Conservation (phyloP, 2,329 filamentous ascomycete genomes). For the Aspergillus fischeri region DNA sequence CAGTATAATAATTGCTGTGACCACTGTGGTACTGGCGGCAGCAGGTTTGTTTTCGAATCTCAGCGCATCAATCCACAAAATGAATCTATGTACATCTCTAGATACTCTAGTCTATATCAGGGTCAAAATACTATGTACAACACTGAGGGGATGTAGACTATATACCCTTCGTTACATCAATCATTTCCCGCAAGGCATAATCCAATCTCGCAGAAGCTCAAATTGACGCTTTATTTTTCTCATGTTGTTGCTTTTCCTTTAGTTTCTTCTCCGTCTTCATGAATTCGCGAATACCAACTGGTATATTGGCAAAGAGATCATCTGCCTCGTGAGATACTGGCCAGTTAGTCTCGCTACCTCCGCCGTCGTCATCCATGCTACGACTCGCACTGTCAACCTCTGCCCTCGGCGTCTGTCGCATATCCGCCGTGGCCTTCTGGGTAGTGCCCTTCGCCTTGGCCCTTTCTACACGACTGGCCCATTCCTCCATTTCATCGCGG, state of each 20-base stretch:
- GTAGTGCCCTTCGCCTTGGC: conserved; percentile 47
- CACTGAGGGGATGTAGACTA: neutral
- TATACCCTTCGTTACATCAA: neutral
- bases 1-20: neutral
- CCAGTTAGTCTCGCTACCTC: conserved; percentile 70
- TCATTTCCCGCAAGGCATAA: neutral
- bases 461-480: conserved; percentile 63
- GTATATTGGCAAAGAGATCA: conserved; percentile 73
- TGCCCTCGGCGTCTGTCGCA: conserved; percentile 29
- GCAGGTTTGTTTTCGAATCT: neutral
- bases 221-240: conserved; percentile 35
- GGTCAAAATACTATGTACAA: neutral
- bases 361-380: conserved; percentile 77
- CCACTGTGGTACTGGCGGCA: neutral
- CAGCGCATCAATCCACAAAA: neutral
- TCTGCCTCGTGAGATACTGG: conserved; percentile 41
- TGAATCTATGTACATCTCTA: neutral
- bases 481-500: conserved; percentile 88
- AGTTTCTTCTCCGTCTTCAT: conserved; percentile 95
- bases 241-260: conserved; percentile 66
- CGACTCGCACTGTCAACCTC: conserved; percentile 48
- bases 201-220: neutral
- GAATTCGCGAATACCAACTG: conserved; percentile 91
- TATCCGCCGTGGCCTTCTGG: conserved; percentile 26
- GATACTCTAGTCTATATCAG: neutral